Conservation (phyloP, 257 asterid genomes). For the Vinca minor region DNA sequence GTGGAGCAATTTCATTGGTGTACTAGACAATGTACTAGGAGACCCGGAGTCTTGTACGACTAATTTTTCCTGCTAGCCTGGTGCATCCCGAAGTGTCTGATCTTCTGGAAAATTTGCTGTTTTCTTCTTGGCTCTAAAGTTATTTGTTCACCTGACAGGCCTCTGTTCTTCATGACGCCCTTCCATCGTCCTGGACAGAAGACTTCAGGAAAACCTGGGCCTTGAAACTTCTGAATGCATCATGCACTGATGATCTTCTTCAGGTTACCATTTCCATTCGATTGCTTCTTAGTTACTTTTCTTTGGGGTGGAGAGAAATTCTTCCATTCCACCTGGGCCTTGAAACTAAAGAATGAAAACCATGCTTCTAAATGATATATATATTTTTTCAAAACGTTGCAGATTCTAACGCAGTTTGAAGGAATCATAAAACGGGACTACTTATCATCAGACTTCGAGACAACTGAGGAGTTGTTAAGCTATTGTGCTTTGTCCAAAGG, state of each 20-base stretch:
- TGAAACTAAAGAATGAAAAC: neutral
- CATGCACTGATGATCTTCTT: conserved; percentile 54
- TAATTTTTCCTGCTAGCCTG: neutral
- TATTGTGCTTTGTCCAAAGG: conserved; percentile 38
- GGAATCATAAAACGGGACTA: conserved; percentile 61
- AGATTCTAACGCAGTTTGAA: conserved; percentile 74
- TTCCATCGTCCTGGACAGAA: conserved; percentile 77
- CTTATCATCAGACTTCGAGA: conserved; percentile 69
- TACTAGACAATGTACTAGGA: no score
- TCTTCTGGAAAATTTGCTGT: neutral
- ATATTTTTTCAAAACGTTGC: conserved; percentile 13
- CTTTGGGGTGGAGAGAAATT: neutral
- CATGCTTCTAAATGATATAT: neutral
- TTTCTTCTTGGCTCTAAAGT: conserved; percentile 4
- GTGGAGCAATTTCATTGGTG: no score
- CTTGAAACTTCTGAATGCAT: conserved; percentile 47
- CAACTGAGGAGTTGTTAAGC: conserved; percentile 69
- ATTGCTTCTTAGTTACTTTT: neutral
- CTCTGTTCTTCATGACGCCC: conserved; percentile 67
- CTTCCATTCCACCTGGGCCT: neutral
- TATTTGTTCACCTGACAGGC: conserved; percentile 37
- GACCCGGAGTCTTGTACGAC: no score
- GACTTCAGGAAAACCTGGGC: conserved; percentile 71
- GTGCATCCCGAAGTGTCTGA: neutral
- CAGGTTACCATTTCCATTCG: conserved; percentile 44